Evolutionary conservation across 495 filamentous ascomycete species (phyloP).

Genomic region (Cairneyella variabilis): DNA sequence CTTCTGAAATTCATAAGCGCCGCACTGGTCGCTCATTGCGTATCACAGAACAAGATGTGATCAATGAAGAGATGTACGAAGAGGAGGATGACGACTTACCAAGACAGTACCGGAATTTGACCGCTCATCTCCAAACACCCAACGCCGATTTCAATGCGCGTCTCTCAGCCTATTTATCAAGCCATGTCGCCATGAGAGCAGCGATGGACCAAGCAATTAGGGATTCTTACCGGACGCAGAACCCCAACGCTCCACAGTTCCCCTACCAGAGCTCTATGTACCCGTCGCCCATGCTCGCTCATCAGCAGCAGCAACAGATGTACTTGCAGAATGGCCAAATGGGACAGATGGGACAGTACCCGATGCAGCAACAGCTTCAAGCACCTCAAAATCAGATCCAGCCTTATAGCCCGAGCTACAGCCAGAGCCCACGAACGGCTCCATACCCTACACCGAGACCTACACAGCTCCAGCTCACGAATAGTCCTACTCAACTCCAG

Average conservation of each 20-base stretch:
- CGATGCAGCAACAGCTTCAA: neutral
- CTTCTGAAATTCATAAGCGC: constrained; percentile 85
- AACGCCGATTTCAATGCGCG: constrained; percentile 54
- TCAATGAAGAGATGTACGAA: constrained; percentile 96
- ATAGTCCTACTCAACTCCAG: constrained; percentile 19
- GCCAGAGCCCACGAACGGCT: constrained; percentile 31
- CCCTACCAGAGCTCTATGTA: constrained; percentile 13
- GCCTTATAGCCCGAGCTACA: no score
- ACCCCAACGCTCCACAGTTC: constrained; percentile 32
- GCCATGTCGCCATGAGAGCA: constrained; percentile 53
- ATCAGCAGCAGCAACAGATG: constrained; percentile 11
- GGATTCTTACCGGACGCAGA: constrained; percentile 40
- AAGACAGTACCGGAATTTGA: constrained; percentile 49
- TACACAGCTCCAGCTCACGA: constrained; percentile 23
- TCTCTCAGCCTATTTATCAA: constrained; percentile 55
- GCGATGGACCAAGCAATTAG: constrained; percentile 46
- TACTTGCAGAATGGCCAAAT: neutral
- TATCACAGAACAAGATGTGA: constrained; percentile 83
- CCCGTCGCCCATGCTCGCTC: constrained; percentile 15
- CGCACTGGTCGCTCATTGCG: constrained; percentile 81
- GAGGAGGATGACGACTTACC: constrained; percentile 76
- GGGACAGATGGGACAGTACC: neutral
- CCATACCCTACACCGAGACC: constrained; percentile 28
- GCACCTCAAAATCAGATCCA: constrained; percentile 5
- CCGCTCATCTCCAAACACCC: constrained; percentile 49